These are phyloP conservation scores for Meripilus lineatus DNA, from an alignment of 1,284 basidiomycete genomes.

Conservation along the genomic window DNA sequence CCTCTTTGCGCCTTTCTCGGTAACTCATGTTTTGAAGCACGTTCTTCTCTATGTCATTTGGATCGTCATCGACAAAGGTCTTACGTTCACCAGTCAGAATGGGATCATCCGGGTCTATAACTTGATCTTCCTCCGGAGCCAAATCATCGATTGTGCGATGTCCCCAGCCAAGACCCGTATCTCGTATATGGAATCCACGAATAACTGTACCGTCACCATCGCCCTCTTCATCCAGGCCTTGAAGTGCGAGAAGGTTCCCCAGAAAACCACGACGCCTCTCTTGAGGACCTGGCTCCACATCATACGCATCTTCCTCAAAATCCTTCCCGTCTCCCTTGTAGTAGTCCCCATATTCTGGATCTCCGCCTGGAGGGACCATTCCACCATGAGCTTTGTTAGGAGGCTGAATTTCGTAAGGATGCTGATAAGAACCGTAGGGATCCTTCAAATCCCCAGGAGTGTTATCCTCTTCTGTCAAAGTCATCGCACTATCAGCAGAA, in stretches of 20 bases:
- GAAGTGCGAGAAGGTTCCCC: conserved; percentile 48
- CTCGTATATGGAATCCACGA: conserved; percentile 1
- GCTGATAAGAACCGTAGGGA: conserved; percentile 47
- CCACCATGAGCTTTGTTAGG: conserved; percentile 32
- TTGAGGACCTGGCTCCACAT: conserved; percentile 11
- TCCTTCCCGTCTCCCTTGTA: conserved; percentile 5
- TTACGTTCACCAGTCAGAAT: conserved; percentile 25
- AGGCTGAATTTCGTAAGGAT: conserved; percentile 56
- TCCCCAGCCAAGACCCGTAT: conserved; percentile 7
- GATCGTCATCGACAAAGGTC: conserved; percentile 44
- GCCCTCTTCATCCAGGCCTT: conserved; percentile 26
- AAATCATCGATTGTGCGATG: conserved; percentile 11
- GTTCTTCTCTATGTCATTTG: conserved; percentile 53
- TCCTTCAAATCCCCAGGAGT: conserved; percentile 10
- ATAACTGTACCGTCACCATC: conserved; percentile 6
- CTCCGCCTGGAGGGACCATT: conserved; percentile 19
- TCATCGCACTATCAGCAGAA: conserved; percentile 5
- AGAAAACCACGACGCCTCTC: conserved; percentile 27
- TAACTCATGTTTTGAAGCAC: conserved; percentile 61
- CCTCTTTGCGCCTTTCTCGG: conserved; percentile 56
- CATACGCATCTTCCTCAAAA: conserved; percentile 8
- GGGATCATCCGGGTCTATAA: conserved; percentile 29
- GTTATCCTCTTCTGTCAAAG: not conserved
- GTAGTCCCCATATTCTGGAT: not conserved
- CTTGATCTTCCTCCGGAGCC: conserved; percentile 16